Evolutionary conservation across 2,329 filamentous ascomycete genomes (phyloP).

Genomic region (Pseudogymnoascus sp.): DNA sequence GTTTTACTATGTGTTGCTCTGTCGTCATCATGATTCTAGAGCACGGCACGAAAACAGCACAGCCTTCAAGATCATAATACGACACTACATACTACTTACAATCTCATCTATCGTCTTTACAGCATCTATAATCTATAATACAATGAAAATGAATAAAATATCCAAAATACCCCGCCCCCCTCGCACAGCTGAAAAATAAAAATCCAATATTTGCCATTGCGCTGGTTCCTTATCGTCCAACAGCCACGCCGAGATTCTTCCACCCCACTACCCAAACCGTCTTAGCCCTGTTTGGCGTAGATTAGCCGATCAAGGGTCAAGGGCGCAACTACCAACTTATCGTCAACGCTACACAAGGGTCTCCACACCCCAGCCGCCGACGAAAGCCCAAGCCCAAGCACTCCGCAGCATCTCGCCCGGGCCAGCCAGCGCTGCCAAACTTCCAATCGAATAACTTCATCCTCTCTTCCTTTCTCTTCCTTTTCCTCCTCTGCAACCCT

Average conservation of each 20-base stretch:
- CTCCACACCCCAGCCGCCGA: not conserved
- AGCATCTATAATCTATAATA: too few relatives aligned
- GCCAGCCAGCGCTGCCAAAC: not conserved
- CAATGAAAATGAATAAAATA: not conserved
- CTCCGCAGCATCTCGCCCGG: not conserved
- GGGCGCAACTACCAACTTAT: not conserved
- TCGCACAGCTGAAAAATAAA: not conserved
- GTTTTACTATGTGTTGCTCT: not conserved
- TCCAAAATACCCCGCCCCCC: not conserved
- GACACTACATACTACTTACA: not conserved
- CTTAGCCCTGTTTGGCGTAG: not conserved
- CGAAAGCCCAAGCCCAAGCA: not conserved
- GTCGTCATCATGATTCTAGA: slow-evolving; percentile 1
- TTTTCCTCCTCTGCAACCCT: not conserved
- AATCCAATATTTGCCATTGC: not conserved
- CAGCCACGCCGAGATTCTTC: not conserved
- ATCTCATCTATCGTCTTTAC: not conserved
- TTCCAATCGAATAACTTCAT: not conserved
- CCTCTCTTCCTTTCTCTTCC: not conserved
- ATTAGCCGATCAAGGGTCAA: slow-evolving; percentile 5
- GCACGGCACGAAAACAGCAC: not conserved
- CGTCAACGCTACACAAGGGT: not conserved
- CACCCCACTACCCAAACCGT: not conserved
- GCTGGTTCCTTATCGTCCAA: not conserved
- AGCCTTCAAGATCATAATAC: too few relatives aligned